Evolutionary conservation across 202 grass and related monocot species (phyloP), one percentile per base, ranked within the genome.

Genomic region (Eragrostis tef): DNA sequence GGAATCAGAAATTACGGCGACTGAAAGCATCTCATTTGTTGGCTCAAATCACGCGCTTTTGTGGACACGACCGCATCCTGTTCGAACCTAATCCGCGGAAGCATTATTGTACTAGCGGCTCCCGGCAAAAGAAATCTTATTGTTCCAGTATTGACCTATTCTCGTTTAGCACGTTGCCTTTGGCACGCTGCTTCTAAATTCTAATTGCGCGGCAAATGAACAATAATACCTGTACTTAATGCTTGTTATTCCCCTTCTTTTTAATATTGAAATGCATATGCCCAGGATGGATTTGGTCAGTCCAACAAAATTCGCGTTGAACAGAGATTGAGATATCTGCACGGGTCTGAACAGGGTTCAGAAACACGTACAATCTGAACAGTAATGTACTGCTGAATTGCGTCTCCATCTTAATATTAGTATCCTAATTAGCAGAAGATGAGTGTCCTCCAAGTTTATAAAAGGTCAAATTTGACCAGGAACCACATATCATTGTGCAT

Each of bases 121-220:
- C 61, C 45, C 6, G 21, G 75, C 69, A 47, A 61, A 77, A 41
- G 3, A 89, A 19, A 58, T 59, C 4, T 2, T 29, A 29, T 7
- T 64, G 41, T 44, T 44, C n/a, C 50, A 52, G 20, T 31, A 26
- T 11, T 77, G 58, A 73, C 73, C 13, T 26, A 10, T 39, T 39
- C 72, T 10, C n/a, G n/a, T 75, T 85, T 76, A 77, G 15, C 87
- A 65, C 66, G 71, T 59, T 71, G 21, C 8, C n/a, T 22, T 81
- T 69, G 69, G 31, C 2, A 11, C 53, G 5, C 57, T 5, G 9
- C 17, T 11, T 50, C 43, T 64, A 15, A 47, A 39, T 39, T 39
- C 34, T 39, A 39, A 39, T 19, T 48, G n/a, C 8, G 4, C 52
- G 7, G 1, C 39, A n/a, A 67, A 68, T 6, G 34, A 6, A 29